These are phyloP conservation scores for Psilocybe tampanensis DNA, from an alignment of 768 basidiomycete species.

Conservation along the genomic window DNA sequence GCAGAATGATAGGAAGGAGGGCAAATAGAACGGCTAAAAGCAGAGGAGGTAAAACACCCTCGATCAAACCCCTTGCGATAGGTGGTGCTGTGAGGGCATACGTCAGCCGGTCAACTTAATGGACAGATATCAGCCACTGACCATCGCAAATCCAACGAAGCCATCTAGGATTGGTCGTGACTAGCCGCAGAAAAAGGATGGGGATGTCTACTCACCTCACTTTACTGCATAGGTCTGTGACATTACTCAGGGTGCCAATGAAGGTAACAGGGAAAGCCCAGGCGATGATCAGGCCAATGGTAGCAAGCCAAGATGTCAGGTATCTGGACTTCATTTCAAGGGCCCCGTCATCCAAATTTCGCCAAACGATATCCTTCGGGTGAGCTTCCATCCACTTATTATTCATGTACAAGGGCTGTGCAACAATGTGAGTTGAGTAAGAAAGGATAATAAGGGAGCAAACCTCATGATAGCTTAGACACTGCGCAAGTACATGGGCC, in stretches of 20 bases:
- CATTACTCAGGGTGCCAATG: constrained; percentile 65
- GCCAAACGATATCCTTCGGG: constrained; percentile 60
- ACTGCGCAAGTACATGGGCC: constrained; percentile 70
- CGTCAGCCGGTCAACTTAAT: neutral
- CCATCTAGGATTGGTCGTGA: constrained; percentile 40
- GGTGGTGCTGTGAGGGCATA: constrained; percentile 29
- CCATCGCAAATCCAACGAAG: constrained; percentile 57
- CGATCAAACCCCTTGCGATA: constrained; percentile 53
- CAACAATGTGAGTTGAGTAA: constrained; percentile 7
- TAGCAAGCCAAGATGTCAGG: constrained; percentile 55
- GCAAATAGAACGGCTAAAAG: constrained; percentile 65
- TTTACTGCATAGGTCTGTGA: constrained; percentile 51
- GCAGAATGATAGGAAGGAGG: constrained; percentile 58
- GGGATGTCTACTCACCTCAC: constrained; percentile 36
- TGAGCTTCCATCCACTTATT: constrained; percentile 62
- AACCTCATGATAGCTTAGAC: constrained; percentile 54
- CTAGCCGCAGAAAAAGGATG: neutral
- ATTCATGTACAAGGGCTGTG: constrained; percentile 56
- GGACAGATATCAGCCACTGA: constrained; percentile 7
- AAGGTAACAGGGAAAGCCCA: constrained; percentile 72
- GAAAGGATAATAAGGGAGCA: neutral
- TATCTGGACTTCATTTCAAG: constrained; percentile 57
- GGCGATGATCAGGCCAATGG: constrained; percentile 58
- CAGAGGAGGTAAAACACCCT: constrained; percentile 67
- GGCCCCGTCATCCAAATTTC: constrained; percentile 53